Conservation (phyloP, 441 rosid genomes). For the Mallotus japonicus region DNA sequence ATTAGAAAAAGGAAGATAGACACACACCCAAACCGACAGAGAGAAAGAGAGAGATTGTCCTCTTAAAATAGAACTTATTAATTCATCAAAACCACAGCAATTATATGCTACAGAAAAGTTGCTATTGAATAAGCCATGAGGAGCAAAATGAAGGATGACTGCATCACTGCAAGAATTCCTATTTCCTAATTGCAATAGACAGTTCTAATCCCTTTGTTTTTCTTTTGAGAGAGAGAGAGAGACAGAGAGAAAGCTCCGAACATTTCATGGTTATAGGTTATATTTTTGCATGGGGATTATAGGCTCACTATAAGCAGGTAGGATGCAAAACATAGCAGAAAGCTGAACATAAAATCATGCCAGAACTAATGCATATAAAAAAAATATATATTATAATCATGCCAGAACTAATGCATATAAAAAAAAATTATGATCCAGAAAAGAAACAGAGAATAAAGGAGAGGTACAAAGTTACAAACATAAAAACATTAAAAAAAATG, state of each 20-base stretch:
- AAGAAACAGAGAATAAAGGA: neutral
- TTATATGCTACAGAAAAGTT: neutral
- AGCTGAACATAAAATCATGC: neutral
- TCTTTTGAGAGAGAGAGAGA: neutral
- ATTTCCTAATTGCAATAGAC: neutral
- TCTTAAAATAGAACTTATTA: neutral
- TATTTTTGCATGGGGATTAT: neutral
- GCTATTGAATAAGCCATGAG: neutral
- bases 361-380: conserved; percentile 6
- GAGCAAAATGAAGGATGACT: neutral
- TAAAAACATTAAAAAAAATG: neutral
- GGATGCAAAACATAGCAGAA: neutral
- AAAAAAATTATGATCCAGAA: neutral
- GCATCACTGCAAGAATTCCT: neutral
- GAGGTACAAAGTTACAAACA: neutral
- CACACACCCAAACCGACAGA: neutral
- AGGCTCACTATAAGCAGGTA: neutral
- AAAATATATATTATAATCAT: neutral
- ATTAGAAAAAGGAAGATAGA: conserved; percentile 1
- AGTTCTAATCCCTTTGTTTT: neutral
- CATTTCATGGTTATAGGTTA: neutral
- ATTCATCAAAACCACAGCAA: neutral
- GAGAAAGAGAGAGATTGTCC: neutral
- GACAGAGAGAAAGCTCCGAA: too few species aligned
- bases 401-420: conserved; percentile 2